Conservation (phyloP, 2,329 filamentous ascomycete genomes). For the Allantophomopsis lycopodina region DNA sequence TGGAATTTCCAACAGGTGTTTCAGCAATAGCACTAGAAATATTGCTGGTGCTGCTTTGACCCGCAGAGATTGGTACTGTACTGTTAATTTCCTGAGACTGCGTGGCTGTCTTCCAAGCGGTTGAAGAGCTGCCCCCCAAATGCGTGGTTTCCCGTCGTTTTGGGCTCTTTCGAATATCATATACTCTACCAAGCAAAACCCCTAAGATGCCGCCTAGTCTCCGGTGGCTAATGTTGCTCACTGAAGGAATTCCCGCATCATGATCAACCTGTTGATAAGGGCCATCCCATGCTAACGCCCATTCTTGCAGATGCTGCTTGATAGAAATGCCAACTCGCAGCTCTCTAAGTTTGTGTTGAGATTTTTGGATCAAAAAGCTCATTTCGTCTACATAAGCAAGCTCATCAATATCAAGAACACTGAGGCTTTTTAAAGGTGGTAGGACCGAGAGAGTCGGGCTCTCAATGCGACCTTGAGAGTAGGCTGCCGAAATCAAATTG, state of each 20-base stretch:
- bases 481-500: slow-evolving; percentile 26
- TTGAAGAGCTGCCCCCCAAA: background rate
- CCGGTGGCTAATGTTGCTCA: slow-evolving; percentile 42
- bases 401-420: slow-evolving; percentile 71
- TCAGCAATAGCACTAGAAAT: background rate
- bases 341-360: slow-evolving; percentile 50
- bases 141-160: slow-evolving; percentile 2
- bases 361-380: slow-evolving; percentile 61
- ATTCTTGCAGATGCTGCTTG: slow-evolving; percentile 30
- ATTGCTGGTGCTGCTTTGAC: background rate
- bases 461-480: slow-evolving; percentile 48
- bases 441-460: slow-evolving; percentile 71
- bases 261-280: slow-evolving; percentile 50
- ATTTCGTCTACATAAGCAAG: slow-evolving; percentile 75
- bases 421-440: slow-evolving; percentile 60
- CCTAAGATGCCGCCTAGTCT: slow-evolving; percentile 56
- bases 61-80: background rate
- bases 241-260: slow-evolving; percentile 39
- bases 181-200: slow-evolving; percentile 52
- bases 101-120: background rate
- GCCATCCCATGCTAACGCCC: slow-evolving; percentile 50
- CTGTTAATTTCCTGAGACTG: background rate
- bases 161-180: slow-evolving; percentile 34
- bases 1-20: no score
- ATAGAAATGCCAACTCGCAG: slow-evolving; percentile 59